Evolutionary conservation across 768 basidiomycete species (phyloP), one percentile per base, ranked within the genome.

Genomic region (Clitopilus passeckerianus): DNA sequence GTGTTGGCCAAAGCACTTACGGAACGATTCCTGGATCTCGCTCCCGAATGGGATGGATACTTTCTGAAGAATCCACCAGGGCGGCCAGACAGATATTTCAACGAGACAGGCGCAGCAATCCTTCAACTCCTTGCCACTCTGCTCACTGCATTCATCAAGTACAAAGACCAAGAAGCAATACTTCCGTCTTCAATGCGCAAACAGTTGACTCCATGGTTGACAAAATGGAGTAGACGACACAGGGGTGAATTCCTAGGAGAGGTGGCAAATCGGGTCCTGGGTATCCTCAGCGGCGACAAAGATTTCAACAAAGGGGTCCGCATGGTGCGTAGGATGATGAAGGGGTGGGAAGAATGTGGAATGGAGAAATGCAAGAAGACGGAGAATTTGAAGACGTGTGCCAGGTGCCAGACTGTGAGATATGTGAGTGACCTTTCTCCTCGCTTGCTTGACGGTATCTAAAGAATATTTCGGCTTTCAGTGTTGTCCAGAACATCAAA

Each of bases 1-100:
- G 24, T 27, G 1, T 62, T 67, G 7, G 37, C 66, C 12, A 57
- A 60, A 33, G 34, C 62, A 4, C 20, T 67, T 12, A 63, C 66
- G 1, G 64, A 63, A 0, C 56, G 66, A n/a, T 35, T 68, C 2
- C 55, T 62, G 23, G 41, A 30, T 0, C 22, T 61, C 6, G 57
- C 56, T 3, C 43, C 33, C 3, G 22, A 43, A 22, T 68, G 67
- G 67, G 64, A 67, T 5, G 30, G 18, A 5, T 34, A 55, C 30
- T 33, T 54, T 23, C 3, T 14, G 6, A 54, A 10, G 12, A 37
- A 30, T 10, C 54, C 54, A 18, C 15, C 54, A 0, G 54, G 22
- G 16, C 24, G 30, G 23, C 54, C 54, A 18, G 35, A 55, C 30
- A 18, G 33, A 16, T 55, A 55, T 34, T 55, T 18, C 30, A 55